Conservation (phyloP, 352 stramenopile species). For the Phytophthora pini region DNA sequence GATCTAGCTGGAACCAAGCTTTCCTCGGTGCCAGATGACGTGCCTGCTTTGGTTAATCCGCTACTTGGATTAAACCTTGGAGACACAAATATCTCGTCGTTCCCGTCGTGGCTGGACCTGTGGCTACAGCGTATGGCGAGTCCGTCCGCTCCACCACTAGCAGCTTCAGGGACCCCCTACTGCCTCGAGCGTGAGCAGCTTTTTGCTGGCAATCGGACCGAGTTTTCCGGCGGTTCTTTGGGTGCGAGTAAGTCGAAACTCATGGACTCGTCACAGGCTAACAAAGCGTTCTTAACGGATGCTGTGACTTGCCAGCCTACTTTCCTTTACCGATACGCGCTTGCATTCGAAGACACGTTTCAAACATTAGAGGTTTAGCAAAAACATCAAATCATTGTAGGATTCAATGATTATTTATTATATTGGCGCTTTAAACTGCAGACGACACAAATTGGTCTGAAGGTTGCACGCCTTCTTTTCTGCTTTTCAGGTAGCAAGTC, state of each 20-base stretch:
- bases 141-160: conserved; percentile 12
- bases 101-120: conserved; percentile 34
- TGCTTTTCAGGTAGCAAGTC: conserved; percentile 71
- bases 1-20: conserved; percentile 31
- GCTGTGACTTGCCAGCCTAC: conserved; percentile 28
- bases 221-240: conserved; percentile 6
- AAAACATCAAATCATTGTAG: neutral
- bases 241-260: conserved; percentile 3
- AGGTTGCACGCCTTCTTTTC: conserved; percentile 29
- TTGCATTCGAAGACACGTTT: conserved; percentile 33
- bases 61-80: conserved; percentile 31
- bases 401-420: conserved; percentile 20
- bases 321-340: conserved; percentile 22
- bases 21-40: conserved; percentile 23
- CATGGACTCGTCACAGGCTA: conserved; percentile 20
- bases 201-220: conserved; percentile 14
- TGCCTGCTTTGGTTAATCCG: conserved; percentile 19
- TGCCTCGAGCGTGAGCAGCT: conserved; percentile 23
- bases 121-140: conserved; percentile 24
- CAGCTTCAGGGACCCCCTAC: conserved; percentile 27
- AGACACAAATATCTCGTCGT: conserved; percentile 31
- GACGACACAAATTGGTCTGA: conserved; percentile 26
- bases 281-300: conserved; percentile 17
- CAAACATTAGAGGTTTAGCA: conserved; percentile 8
- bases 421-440: conserved; percentile 22